These are phyloP conservation scores for Annulohypoxylon bovei DNA, from an alignment of 495 filamentous ascomycete species.

Conservation along the genomic window DNA sequence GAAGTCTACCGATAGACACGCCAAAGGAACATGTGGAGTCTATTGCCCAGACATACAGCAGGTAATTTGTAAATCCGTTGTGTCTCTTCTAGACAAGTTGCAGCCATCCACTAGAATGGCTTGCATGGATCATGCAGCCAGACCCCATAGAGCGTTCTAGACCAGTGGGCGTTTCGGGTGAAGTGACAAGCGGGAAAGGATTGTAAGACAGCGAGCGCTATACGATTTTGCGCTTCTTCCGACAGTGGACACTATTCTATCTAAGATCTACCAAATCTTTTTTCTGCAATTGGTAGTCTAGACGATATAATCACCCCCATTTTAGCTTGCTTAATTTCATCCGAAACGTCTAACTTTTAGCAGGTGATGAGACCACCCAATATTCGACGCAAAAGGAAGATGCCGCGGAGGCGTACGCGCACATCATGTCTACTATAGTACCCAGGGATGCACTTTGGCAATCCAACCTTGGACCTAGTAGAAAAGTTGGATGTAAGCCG, in stretches of 20 bases:
- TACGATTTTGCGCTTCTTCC: constrained; percentile 30
- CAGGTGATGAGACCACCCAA: constrained; percentile 7
- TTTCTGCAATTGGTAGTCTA: constrained; percentile 18
- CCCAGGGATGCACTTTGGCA: constrained; percentile 33
- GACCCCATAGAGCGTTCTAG: constrained; percentile 43
- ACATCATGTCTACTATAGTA: constrained; percentile 39
- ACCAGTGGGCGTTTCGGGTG: constrained; percentile 39
- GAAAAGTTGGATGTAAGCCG: constrained; percentile 38
- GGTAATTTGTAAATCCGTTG: constrained; percentile 43
- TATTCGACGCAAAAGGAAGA: constrained; percentile 20
- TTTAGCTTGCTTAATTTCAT: constrained; percentile 24
- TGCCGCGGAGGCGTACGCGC: constrained; percentile 20
- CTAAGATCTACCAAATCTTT: background rate
- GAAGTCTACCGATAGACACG: constrained; percentile 34
- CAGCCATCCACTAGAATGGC: constrained; percentile 42
- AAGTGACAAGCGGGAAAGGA: constrained; percentile 42
- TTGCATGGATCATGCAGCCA: constrained; percentile 41
- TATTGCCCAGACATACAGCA: constrained; percentile 36
- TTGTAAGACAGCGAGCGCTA: constrained; percentile 36
- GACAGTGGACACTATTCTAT: background rate
- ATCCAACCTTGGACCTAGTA: constrained; percentile 36
- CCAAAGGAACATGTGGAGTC: constrained; percentile 40
- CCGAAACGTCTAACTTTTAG: constrained; percentile 18
- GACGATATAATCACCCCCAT: constrained; percentile 18
- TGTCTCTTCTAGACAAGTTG: constrained; percentile 41